These are phyloP conservation scores for Syzygium oleosum DNA, from an alignment of 345 rosid species.

Conservation along the genomic window DNA sequence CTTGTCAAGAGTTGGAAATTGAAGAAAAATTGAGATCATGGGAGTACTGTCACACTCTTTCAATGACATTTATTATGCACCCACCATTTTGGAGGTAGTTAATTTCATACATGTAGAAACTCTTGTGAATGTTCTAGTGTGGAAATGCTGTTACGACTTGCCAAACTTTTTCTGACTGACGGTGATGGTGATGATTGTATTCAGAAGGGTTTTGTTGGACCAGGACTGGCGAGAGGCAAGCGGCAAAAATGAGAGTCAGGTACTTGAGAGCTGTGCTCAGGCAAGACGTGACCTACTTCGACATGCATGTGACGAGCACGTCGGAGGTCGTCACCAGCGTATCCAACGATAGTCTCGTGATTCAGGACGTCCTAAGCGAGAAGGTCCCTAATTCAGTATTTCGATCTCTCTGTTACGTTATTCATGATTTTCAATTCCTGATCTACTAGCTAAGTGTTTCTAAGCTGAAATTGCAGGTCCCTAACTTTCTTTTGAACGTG, in stretches of 20 bases:
- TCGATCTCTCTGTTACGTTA: neutral
- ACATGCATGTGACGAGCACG: slow-evolving; percentile 6
- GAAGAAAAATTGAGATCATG: neutral
- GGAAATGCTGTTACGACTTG: neutral
- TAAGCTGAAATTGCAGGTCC: neutral
- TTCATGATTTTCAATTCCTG: no score
- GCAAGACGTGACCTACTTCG: slow-evolving; percentile 8
- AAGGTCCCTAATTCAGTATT: neutral
- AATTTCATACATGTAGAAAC: neutral
- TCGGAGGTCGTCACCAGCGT: slow-evolving; percentile 4
- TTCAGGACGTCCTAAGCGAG: slow-evolving; percentile 7
- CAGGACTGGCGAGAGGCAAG: slow-evolving; percentile 14
- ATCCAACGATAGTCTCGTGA: slow-evolving; percentile 3
- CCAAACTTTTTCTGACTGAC: neutral
- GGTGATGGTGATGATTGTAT: neutral
- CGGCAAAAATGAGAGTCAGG: slow-evolving; percentile 5
- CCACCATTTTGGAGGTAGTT: neutral
- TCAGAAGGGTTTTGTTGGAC: slow-evolving; percentile 13
- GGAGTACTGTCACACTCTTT: neutral
- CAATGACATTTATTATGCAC: neutral
- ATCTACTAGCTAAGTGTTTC: neutral
- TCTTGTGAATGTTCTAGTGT: neutral
- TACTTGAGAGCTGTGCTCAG: slow-evolving; percentile 9
- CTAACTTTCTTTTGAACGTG: slow-evolving; percentile 4
- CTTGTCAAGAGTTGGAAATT: neutral